A percentile compares a stretch with the other conserved stretches of the same genome.
phyloP scores from a whole-genome alignment of 139 green algal genomes.

The Tetradesmus obliquus region DNA sequence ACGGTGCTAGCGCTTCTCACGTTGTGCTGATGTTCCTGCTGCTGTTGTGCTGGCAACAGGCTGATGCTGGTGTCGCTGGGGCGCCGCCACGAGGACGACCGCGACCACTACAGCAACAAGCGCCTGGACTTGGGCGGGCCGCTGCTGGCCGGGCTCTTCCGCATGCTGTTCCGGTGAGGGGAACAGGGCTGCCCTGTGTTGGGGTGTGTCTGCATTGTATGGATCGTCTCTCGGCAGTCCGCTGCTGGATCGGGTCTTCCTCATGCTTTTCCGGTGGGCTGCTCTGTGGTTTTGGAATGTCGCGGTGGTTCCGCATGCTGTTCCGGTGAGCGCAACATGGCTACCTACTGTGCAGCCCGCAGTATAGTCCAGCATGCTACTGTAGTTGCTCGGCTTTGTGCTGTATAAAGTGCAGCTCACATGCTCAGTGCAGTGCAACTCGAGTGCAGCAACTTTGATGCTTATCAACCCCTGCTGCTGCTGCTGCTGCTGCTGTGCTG shows the following conservation, averaged over 20 bases:
- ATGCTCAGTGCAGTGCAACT: no score
- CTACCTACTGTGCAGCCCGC: background rate
- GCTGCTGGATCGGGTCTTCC: no score
- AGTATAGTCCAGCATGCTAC: background rate
- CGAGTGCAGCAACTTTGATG: no score
- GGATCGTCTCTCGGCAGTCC: no score
- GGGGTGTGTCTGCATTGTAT: no score
- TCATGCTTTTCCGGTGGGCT: no score
- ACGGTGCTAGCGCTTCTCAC: no score
- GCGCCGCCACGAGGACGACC: constrained; percentile 89
- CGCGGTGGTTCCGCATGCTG: no score
- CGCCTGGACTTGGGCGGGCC: constrained; percentile 93
- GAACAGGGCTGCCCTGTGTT: no score
- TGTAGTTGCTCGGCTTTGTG: background rate
- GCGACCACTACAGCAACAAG: constrained; percentile 99
- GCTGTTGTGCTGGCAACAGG: constrained; percentile 40
- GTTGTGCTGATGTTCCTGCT: background rate
- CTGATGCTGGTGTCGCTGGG: constrained; percentile 89
- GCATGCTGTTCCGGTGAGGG: constrained; percentile 89
- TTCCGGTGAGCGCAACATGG: background rate
- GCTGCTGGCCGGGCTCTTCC: constrained; percentile 89
- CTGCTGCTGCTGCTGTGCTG: background rate
- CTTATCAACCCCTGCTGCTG: no score
- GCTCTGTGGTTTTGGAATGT: no score
- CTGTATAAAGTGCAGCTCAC: no score